A percentile compares a stretch with the other conserved stretches of the same genome.
These are phyloP conservation scores for Tetradesmus lagerheimii DNA, from an alignment of 139 green algal species.

Conservation along the genomic window DNA sequence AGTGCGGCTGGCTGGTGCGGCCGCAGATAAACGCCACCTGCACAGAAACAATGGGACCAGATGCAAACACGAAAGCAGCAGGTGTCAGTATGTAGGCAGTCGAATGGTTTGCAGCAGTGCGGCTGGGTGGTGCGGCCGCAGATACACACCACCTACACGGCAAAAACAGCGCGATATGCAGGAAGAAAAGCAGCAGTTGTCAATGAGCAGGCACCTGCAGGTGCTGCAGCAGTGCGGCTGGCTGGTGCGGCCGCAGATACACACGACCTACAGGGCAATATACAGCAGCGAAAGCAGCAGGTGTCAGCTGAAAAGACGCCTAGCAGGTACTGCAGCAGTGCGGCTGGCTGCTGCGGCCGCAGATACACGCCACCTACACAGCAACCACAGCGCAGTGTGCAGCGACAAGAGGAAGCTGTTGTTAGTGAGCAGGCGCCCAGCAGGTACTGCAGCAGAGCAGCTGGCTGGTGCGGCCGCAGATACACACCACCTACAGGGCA, in stretches of 20 bases:
- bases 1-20: constrained; percentile 41
- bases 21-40: constrained; percentile 73
- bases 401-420: not conserved
- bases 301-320: constrained; percentile 41
- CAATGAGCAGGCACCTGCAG: constrained; percentile 28
- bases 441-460: not conserved
- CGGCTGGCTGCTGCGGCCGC: not conserved
- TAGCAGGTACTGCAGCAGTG: constrained; percentile 52
- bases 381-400: no score
- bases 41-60: constrained; percentile 41
- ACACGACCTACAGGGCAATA: no score
- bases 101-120: no score
- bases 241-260: constrained; percentile 57
- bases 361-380: constrained; percentile 77
- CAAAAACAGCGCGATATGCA: no score
- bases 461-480: not conserved
- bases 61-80: not conserved
- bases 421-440: no score
- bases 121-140: no score
- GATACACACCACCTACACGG: no score
- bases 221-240: constrained; percentile 52
- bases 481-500: no score
- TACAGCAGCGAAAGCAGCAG: no score
- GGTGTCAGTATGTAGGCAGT: no score
- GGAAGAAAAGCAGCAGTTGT: not conserved